phyloP scores from a whole-genome alignment of 1,284 basidiomycete species.

The Taiwanofungus camphoratus region DNA sequence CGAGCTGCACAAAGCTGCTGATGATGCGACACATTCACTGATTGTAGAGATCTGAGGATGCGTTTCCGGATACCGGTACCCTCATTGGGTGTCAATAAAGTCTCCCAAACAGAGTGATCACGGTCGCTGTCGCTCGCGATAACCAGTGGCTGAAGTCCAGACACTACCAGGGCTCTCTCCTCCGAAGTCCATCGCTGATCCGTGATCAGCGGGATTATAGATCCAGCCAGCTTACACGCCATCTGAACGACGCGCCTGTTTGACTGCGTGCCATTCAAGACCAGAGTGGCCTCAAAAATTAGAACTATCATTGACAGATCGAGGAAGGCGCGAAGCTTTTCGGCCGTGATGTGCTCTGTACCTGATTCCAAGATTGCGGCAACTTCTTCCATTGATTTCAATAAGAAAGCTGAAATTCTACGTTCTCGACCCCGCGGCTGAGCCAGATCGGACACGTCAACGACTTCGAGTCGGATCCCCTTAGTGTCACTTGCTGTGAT shows the following conservation, averaged over 20 bases:
- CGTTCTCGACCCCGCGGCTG: conserved; percentile 52
- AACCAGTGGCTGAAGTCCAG: conserved; percentile 61
- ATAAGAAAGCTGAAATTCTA: conserved; percentile 59
- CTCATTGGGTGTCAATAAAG: conserved; percentile 55
- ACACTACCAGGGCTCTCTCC: conserved; percentile 58
- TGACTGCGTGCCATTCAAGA: conserved; percentile 53
- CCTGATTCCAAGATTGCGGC: conserved; percentile 42
- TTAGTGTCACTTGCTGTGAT: no score
- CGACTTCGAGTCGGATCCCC: neutral
- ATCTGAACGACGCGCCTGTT: conserved; percentile 57
- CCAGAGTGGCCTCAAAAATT: conserved; percentile 62
- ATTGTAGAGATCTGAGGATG: conserved; percentile 36
- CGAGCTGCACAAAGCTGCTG: conserved; percentile 12
- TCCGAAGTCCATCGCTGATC: conserved; percentile 48
- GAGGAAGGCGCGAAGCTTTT: conserved; percentile 58
- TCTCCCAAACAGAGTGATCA: conserved; percentile 38
- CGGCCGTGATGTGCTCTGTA: conserved; percentile 42
- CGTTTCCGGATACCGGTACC: conserved; percentile 64
- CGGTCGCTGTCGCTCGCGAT: conserved; percentile 23
- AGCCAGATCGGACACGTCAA: conserved; percentile 26
- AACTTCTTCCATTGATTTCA: conserved; percentile 51
- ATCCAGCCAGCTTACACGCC: conserved; percentile 50
- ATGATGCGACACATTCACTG: conserved; percentile 8
- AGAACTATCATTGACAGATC: conserved; percentile 65
- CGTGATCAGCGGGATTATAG: conserved; percentile 38